phyloP scores from a whole-genome alignment of 2,329 filamentous ascomycete species.

The Exophiala lecanii-corni region DNA sequence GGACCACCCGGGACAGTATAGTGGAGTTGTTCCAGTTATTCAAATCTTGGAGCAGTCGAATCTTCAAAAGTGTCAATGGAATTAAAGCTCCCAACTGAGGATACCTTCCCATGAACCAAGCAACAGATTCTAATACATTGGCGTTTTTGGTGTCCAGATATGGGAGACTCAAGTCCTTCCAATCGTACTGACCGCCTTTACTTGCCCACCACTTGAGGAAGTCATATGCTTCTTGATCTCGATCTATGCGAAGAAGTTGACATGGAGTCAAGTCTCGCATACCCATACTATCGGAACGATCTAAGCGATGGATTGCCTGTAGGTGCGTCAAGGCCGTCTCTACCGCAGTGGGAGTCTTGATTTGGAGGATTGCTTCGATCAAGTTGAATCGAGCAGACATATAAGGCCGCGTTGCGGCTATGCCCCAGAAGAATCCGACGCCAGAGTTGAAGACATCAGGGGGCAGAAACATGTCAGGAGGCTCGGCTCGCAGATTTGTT shows the following conservation, averaged over 20 bases:
- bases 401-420: constrained; percentile 41
- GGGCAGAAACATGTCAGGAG: constrained; percentile 27
- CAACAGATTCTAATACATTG: constrained; percentile 39
- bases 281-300: constrained; percentile 44
- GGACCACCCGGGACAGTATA: neutral
- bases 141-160: constrained; percentile 37
- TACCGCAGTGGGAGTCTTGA: constrained; percentile 35
- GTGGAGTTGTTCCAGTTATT: neutral
- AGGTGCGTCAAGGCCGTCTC: constrained; percentile 37
- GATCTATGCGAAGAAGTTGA: constrained; percentile 43
- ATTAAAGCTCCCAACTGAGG: constrained; percentile 22
- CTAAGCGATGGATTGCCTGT: constrained; percentile 43
- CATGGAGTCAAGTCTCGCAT: constrained; percentile 39
- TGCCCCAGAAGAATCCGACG: constrained; percentile 43
- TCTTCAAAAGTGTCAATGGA: constrained; percentile 34
- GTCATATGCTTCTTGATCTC: constrained; percentile 50
- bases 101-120: constrained; percentile 18
- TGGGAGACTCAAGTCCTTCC: constrained; percentile 31
- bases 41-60: constrained; percentile 34
- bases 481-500: constrained; percentile 32
- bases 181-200: constrained; percentile 33
- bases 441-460: constrained; percentile 36
- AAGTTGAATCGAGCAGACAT: constrained; percentile 38
- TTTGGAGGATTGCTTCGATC: constrained; percentile 31
- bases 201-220: constrained; percentile 47